A percentile compares a stretch with the other conserved stretches of the same genome.
phyloP scores from a whole-genome alignment of 2,329 filamentous ascomycete species.

The Pseudomassariella vexata region DNA sequence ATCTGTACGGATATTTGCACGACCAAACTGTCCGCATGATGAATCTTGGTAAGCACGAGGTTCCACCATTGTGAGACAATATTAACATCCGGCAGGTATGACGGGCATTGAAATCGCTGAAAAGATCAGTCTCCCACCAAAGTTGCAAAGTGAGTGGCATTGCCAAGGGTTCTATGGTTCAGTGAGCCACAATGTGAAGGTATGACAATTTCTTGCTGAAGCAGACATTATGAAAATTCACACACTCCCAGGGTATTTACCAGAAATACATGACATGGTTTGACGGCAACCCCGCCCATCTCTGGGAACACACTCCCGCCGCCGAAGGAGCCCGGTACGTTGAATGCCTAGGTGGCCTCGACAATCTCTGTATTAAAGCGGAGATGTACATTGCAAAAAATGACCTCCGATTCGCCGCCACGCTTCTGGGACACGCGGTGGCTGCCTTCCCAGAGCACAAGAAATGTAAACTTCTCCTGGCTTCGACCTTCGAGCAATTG shows the following conservation, averaged over 20 bases:
- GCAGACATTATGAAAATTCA: no score
- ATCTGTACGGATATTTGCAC: conserved; percentile 32
- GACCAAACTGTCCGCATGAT: conserved; percentile 33
- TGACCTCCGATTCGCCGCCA: conserved; percentile 32
- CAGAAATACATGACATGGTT: conserved; percentile 23
- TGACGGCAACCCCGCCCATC: conserved; percentile 23
- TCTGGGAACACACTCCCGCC: conserved; percentile 29
- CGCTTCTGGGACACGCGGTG: conserved; percentile 30
- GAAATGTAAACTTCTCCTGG: conserved; percentile 16
- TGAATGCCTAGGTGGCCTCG: conserved; percentile 28
- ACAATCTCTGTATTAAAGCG: conserved; percentile 23
- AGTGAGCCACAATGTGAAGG: conserved; percentile 28
- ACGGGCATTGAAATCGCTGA: conserved; percentile 34
- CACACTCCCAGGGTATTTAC: conserved; percentile 24
- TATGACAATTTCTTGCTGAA: no score
- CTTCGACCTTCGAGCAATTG: conserved; percentile 24
- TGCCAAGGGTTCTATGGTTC: conserved; percentile 29
- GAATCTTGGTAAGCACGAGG: no score
- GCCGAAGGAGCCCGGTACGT: conserved; percentile 29
- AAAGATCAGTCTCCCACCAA: conserved; percentile 24
- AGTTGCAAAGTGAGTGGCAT: conserved; percentile 20
- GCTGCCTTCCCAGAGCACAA: conserved; percentile 17
- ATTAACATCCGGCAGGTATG: no score
- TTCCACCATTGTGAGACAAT: no score
- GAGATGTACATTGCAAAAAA: conserved; percentile 18